These are phyloP conservation scores for Pseudocercospora vitis DNA, from an alignment of 2,329 filamentous ascomycete species.

Conservation along the genomic window DNA sequence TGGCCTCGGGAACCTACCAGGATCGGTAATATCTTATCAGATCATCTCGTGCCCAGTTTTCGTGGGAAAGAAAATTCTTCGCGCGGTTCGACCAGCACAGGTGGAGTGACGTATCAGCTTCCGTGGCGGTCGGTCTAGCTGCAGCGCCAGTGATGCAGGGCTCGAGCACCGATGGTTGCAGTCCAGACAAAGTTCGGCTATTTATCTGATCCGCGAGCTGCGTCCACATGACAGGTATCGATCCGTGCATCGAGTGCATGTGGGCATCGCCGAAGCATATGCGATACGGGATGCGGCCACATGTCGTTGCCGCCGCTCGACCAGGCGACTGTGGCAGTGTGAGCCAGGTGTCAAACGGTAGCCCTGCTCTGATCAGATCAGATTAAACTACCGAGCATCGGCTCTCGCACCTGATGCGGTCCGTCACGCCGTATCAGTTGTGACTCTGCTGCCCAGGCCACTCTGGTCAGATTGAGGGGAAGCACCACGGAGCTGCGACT, in stretches of 20 bases:
- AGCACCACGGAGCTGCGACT: no score
- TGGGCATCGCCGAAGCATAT: background rate
- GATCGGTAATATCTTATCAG: background rate
- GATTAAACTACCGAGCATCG: no score
- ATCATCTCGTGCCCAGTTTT: background rate
- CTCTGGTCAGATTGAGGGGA: no score
- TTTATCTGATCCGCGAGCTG: slow-evolving; percentile 16
- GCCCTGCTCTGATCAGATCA: no score
- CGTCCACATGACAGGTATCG: background rate
- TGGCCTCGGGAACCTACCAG: no score
- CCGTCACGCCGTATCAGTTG: no score
- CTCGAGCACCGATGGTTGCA: background rate
- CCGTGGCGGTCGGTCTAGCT: background rate
- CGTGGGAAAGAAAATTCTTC: no score
- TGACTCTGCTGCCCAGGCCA: no score
- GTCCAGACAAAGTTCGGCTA: slow-evolving; percentile 2
- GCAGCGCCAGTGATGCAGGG: background rate
- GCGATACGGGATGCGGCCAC: background rate
- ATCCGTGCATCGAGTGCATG: background rate
- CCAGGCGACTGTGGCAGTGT: no score
- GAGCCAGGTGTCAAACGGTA: no score
- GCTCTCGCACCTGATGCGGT: no score
- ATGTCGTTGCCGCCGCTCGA: background rate
- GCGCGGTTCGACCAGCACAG: no score
- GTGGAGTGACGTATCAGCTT: slow-evolving; percentile 1